Evolutionary conservation across 345 rosid species (phyloP).

Genomic region (Hibiscus trionum): DNA sequence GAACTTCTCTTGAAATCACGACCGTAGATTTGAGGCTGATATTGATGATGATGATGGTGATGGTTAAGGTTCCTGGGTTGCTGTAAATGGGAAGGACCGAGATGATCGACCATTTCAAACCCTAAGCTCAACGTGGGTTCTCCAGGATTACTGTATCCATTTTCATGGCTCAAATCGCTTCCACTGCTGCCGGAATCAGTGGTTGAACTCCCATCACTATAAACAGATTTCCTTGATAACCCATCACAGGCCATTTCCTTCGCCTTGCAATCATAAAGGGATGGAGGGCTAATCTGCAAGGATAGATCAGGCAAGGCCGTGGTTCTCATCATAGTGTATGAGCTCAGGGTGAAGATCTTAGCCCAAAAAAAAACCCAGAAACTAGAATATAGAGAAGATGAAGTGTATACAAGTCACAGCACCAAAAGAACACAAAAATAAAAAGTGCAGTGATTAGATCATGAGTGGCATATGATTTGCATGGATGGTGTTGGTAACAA

Average conservation of each 20-base stretch:
- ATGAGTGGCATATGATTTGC: slow-evolving; percentile 77
- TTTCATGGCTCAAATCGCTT: slow-evolving; percentile 72
- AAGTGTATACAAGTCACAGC: slow-evolving; percentile 1
- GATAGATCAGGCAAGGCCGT: slow-evolving; percentile 67
- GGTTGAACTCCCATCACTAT: slow-evolving; percentile 52
- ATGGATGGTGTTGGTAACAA: slow-evolving; percentile 27
- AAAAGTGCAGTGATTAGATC: slow-evolving; percentile 48
- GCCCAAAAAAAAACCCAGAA: slow-evolving; percentile 3
- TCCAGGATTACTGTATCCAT: slow-evolving; percentile 20
- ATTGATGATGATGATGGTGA: slow-evolving; percentile 31
- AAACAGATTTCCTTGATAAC: slow-evolving; percentile 19
- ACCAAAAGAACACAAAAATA: slow-evolving; percentile 2
- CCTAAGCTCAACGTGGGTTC: slow-evolving; percentile 63
- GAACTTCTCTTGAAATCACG: slow-evolving; percentile 69
- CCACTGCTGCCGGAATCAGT: slow-evolving; percentile 64
- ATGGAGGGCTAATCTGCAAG: slow-evolving; percentile 79
- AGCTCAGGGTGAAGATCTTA: slow-evolving; percentile 19
- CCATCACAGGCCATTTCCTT: slow-evolving; percentile 19
- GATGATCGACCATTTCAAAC: slow-evolving; percentile 41
- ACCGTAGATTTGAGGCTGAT: slow-evolving; percentile 60
- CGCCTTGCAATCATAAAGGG: slow-evolving; percentile 19
- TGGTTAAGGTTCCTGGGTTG: slow-evolving; percentile 19
- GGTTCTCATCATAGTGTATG: slow-evolving; percentile 22
- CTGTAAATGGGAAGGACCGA: slow-evolving; percentile 9
- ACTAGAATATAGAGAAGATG: slow-evolving; percentile 11